These are phyloP conservation scores for Termitomyces sp. DNA, from an alignment of 768 basidiomycete species.

Conservation along the genomic window DNA sequence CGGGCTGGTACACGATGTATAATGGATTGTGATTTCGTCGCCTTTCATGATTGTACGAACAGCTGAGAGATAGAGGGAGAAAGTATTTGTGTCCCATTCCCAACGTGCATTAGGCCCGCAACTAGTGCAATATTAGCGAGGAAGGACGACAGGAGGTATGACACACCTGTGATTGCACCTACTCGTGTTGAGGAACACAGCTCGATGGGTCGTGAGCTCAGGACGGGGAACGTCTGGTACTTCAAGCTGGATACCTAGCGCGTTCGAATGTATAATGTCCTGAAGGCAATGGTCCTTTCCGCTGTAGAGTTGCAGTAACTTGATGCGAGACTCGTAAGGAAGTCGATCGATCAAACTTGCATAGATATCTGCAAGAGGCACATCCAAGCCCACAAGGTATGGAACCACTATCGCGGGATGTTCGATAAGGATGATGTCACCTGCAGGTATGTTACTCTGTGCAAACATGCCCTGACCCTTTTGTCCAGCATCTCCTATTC, in stretches of 20 bases:
- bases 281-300: slow-evolving; percentile 15
- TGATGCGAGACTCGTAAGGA: slow-evolving; percentile 16
- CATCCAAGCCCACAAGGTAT: slow-evolving; percentile 20
- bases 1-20: slow-evolving; percentile 20
- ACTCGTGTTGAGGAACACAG: slow-evolving; percentile 28
- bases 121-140: slow-evolving; percentile 13
- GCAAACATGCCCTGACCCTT: slow-evolving; percentile 36
- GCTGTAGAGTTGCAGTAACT: slow-evolving; percentile 14
- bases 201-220: slow-evolving; percentile 26
- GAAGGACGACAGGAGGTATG: neutral
- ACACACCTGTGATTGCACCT: slow-evolving; percentile 37
- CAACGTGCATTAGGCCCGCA: slow-evolving; percentile 34
- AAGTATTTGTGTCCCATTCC: slow-evolving; percentile 28
- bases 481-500: slow-evolving; percentile 19
- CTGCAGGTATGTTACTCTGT: slow-evolving; percentile 22
- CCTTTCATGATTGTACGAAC: slow-evolving; percentile 26
- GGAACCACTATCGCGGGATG: slow-evolving; percentile 37
- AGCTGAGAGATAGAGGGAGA: slow-evolving; percentile 26
- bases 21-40: slow-evolving; percentile 34
- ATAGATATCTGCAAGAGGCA: slow-evolving; percentile 24
- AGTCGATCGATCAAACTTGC: slow-evolving; percentile 24
- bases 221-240: slow-evolving; percentile 17
- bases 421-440: slow-evolving; percentile 29
- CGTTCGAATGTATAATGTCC: slow-evolving; percentile 25
- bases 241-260: slow-evolving; percentile 24